Conservation (phyloP, 495 filamentous ascomycete species). For the Penicillium maclennaniae region DNA sequence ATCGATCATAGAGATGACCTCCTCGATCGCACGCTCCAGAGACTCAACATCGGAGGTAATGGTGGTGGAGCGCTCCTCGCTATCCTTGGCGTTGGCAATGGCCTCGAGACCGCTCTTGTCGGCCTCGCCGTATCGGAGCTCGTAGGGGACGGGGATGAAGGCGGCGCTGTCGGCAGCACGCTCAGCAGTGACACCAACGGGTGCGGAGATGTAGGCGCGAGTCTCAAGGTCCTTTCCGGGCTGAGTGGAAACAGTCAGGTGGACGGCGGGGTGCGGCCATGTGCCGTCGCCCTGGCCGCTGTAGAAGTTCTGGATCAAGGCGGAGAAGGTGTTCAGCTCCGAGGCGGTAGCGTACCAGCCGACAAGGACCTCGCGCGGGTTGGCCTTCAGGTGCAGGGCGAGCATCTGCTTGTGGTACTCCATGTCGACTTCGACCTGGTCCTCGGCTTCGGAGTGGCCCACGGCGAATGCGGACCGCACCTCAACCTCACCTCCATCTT, state of each 20-base stretch:
- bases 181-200: constrained; percentile 92
- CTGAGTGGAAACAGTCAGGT: constrained; percentile 88
- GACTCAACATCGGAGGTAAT: constrained; percentile 84
- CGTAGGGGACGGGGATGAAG: constrained; percentile 93
- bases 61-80: constrained; percentile 64
- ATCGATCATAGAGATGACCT: constrained; percentile 81
- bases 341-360: constrained; percentile 97
- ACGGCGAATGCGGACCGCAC: constrained; percentile 95
- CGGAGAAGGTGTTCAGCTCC: constrained; percentile 95
- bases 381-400: constrained; percentile 84
- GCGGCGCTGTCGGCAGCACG: constrained; percentile 90
- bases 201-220: constrained; percentile 87
- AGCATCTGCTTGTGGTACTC: constrained; percentile 99
- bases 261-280: constrained; percentile 91
- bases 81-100: constrained; percentile 75
- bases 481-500: constrained; percentile 94
- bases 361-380: constrained; percentile 88
- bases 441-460: constrained; percentile 93
- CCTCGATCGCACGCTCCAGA: constrained; percentile 76
- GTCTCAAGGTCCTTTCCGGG: constrained; percentile 80
- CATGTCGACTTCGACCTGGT: constrained; percentile 99
- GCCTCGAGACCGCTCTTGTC: constrained; percentile 90
- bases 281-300: constrained; percentile 93
- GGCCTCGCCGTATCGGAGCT: constrained; percentile 84
- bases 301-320: constrained; percentile 99